Percentiles rank a stretch among this genome's conserved stretches.
Evolutionary conservation across 768 basidiomycete genomes (phyloP).

Genomic region (Xerocomellus amylosporus): DNA sequence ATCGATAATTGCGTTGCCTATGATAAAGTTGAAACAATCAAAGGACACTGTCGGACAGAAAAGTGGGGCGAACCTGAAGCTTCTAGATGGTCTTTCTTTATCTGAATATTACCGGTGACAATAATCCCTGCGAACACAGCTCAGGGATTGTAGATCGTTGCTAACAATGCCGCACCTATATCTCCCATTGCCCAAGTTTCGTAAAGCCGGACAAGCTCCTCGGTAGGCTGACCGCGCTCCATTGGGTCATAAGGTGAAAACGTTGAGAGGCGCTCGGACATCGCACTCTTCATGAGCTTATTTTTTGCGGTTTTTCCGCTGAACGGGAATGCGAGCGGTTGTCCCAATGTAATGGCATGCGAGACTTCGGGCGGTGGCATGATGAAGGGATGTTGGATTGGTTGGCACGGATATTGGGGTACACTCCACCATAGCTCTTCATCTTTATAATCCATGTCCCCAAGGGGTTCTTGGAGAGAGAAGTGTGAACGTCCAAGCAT

Average conservation of each 20-base stretch:
- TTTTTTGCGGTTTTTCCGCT: conserved; percentile 32
- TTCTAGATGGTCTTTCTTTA: conserved; percentile 35
- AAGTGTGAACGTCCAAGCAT: conserved; percentile 16
- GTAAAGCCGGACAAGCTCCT: conserved; percentile 34
- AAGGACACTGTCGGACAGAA: not conserved
- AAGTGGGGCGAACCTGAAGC: conserved; percentile 25
- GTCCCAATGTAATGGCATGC: conserved; percentile 21
- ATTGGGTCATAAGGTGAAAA: conserved; percentile 31
- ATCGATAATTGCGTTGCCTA: conserved; percentile 35
- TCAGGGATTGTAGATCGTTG: not conserved
- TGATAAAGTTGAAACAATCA: not conserved
- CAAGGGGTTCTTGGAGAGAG: conserved; percentile 12
- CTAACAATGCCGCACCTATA: conserved; percentile 21
- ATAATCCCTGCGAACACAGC: conserved; percentile 26
- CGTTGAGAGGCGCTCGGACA: conserved; percentile 36
- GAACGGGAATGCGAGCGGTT: conserved; percentile 29
- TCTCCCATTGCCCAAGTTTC: conserved; percentile 34
- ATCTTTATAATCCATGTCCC: conserved; percentile 20
- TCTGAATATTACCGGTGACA: conserved; percentile 34
- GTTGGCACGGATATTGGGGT: conserved; percentile 16
- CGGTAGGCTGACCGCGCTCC: conserved; percentile 32
- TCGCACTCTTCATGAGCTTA: conserved; percentile 34
- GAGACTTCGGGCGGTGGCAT: conserved; percentile 17
- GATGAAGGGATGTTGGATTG: conserved; percentile 8
- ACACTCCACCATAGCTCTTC: conserved; percentile 3